A percentile compares a stretch with the other conserved stretches of the same genome.
Evolutionary conservation across 2,329 filamentous ascomycete genomes (phyloP).

Genomic region (Talaromyces islandicus): DNA sequence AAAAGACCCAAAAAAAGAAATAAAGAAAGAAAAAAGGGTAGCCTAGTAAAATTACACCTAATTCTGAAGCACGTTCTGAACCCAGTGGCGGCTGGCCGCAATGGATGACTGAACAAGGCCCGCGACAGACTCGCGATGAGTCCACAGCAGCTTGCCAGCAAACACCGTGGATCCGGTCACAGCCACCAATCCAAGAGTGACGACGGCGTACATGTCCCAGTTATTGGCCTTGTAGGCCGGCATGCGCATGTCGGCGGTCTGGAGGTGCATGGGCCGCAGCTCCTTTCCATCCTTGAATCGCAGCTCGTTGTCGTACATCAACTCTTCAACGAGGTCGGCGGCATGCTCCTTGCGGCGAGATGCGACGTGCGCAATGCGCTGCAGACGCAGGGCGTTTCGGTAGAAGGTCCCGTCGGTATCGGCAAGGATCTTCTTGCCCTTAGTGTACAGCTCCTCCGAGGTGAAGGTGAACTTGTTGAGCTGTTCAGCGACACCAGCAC

Average conservation of each 20-base stretch:
- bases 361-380: constrained; percentile 34
- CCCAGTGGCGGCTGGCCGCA: neutral
- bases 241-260: constrained; percentile 42
- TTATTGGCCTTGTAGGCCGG: constrained; percentile 33
- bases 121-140: neutral
- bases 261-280: constrained; percentile 36
- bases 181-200: constrained; percentile 1
- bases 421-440: constrained; percentile 20
- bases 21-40: neutral
- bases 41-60: neutral
- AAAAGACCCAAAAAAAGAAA: neutral
- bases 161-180: constrained; percentile 2
- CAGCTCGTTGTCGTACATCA: constrained; percentile 32
- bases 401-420: constrained; percentile 25
- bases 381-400: constrained; percentile 32
- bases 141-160: constrained; percentile 6
- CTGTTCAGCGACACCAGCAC: constrained; percentile 28
- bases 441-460: constrained; percentile 23
- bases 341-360: constrained; percentile 33
- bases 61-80: neutral
- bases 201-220: constrained; percentile 28
- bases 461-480: constrained; percentile 36
- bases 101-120: constrained; percentile 1
- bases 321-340: constrained; percentile 38
- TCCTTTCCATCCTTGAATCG: constrained; percentile 13